phyloP scores from a whole-genome alignment of 148 eudicot species.

The Cornus kousa region DNA sequence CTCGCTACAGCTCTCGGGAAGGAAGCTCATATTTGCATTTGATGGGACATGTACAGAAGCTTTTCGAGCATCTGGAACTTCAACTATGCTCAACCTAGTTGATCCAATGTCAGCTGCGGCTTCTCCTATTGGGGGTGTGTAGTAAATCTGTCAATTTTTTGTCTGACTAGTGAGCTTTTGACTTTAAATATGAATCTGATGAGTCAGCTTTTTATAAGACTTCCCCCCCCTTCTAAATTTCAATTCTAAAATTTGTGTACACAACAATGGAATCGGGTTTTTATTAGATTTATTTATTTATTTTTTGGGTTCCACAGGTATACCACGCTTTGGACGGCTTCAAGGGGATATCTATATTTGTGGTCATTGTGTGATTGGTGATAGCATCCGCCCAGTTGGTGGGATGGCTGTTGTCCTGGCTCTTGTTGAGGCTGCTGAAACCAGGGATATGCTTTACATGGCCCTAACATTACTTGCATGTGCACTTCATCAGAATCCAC shows the following conservation, averaged over 20 bases:
- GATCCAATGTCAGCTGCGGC: conserved; percentile 98
- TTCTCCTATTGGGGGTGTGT: conserved; percentile 91
- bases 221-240: background rate
- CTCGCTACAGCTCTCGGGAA: conserved; percentile 83
- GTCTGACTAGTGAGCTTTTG: background rate
- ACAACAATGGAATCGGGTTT: background rate
- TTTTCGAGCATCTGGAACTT: conserved; percentile 69
- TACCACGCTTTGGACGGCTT: conserved; percentile 98
- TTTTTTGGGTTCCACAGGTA: conserved; percentile 44
- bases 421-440: conserved; percentile 98
- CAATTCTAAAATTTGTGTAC: background rate
- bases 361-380: conserved; percentile 88
- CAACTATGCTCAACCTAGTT: conserved; percentile 91
- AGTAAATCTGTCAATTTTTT: background rate
- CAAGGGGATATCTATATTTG: conserved; percentile 85
- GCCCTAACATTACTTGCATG: conserved; percentile 86
- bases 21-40: conserved; percentile 95
- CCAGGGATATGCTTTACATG: conserved; percentile 96
- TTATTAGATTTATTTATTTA: background rate
- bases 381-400: conserved; percentile 85
- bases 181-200: background rate
- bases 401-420: conserved; percentile 94
- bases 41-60: conserved; percentile 91
- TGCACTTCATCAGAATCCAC: conserved; percentile 96
- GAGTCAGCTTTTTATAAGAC: background rate